A percentile compares a stretch with the other conserved stretches of the same genome.
These are phyloP conservation scores for Zygnema circumcarinatum DNA, from an alignment of 139 green algal species.

Conservation along the genomic window DNA sequence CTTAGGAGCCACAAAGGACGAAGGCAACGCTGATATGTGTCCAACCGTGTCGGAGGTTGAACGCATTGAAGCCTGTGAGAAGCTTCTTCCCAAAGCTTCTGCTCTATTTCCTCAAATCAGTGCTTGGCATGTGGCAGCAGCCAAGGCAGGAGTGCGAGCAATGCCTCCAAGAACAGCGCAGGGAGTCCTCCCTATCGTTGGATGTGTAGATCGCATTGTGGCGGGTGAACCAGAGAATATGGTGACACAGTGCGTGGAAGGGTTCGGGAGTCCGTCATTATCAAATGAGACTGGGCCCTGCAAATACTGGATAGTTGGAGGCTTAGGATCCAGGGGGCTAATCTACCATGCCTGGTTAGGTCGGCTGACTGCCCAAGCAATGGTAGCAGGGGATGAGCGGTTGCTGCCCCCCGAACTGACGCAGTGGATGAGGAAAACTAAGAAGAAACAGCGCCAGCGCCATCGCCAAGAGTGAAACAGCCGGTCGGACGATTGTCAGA, in stretches of 20 bases:
- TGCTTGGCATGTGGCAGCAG: not conserved
- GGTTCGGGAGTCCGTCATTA: not conserved
- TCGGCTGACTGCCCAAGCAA: not conserved
- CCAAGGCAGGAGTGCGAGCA: not conserved
- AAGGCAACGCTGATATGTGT: not conserved
- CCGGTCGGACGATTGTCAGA: no score
- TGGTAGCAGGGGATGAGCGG: not conserved
- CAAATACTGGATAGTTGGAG: constrained; percentile 3
- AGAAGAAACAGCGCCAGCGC: not conserved
- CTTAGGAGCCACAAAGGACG: not conserved
- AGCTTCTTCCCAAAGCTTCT: not conserved
- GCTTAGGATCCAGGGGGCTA: constrained; percentile 10
- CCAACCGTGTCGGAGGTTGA: not conserved
- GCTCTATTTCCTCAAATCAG: not conserved
- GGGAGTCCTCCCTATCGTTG: not conserved
- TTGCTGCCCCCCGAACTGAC: not conserved
- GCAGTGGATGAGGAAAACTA: not conserved
- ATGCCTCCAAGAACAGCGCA: not conserved
- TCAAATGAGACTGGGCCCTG: not conserved
- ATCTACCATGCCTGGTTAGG: constrained; percentile 33
- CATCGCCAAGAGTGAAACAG: not conserved
- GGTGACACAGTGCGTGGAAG: not conserved
- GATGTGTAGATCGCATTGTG: not conserved
- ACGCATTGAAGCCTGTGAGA: not conserved
- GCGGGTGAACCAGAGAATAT: not conserved